These are phyloP conservation scores for Erysimum cheiri DNA, from an alignment of 441 rosid species.

Conservation along the genomic window DNA sequence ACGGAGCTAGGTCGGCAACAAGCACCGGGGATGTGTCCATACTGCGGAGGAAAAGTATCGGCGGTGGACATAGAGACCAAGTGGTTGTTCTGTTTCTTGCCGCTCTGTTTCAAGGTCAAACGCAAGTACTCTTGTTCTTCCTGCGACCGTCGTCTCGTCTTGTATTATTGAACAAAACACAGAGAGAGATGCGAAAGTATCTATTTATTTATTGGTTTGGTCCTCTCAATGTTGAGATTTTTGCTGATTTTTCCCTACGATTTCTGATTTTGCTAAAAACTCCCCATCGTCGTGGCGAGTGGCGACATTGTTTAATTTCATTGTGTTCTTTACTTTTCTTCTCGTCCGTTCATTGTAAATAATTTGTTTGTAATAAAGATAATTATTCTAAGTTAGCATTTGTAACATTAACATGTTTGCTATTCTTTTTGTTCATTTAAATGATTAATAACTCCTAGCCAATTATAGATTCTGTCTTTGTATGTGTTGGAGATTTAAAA, in stretches of 20 bases:
- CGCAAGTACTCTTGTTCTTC: conserved; percentile 61
- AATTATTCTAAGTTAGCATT: neutral
- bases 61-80: conserved; percentile 71
- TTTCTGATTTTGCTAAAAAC: conserved; percentile 2
- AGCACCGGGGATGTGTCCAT: conserved; percentile 82
- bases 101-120: conserved; percentile 71
- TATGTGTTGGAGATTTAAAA: neutral
- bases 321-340: neutral
- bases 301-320: conserved; percentile 14
- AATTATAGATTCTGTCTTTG: neutral
- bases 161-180: conserved; percentile 43
- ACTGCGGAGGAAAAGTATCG: conserved; percentile 77
- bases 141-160: conserved; percentile 65
- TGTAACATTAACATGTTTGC: neutral
- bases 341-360: conserved; percentile 19
- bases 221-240: conserved; percentile 25
- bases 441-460: neutral
- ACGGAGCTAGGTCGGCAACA: conserved; percentile 66
- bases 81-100: conserved; percentile 81
- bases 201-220: conserved; percentile 16
- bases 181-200: neutral
- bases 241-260: conserved; percentile 17
- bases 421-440: neutral
- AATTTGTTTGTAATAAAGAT: neutral
- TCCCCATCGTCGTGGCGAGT: conserved; percentile 7